Base-by-base conservation (phyloP, 495 filamentous ascomycete genomes). In the Hyaloscypha hepaticicola region DNA sequence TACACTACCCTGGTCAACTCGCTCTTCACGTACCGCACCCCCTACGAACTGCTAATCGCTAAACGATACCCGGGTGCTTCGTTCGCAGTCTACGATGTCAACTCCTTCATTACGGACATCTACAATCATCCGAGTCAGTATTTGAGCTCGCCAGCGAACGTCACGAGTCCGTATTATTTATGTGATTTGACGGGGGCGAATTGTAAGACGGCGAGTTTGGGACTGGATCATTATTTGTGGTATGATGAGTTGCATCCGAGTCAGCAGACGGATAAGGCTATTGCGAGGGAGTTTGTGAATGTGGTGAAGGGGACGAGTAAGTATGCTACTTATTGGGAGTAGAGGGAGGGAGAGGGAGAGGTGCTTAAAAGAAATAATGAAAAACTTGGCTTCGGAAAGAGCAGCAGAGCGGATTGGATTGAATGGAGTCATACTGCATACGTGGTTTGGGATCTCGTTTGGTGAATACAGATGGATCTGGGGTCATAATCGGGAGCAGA, bases 191-290 rank as follows among this genome's bases (percentile, higher is more conserved):
- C 73, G 0, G 69, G 68, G 14, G 24, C 25, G 24, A 71, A 77
- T 50, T 79, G 76, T 63, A 69, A 66, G 8, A 61, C n/a, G 27
- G 28, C 28, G 14, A 33, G 31, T 9, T 48, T 67, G 52, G 12
- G 73, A 7, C 50, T 76, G 5, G 70, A 75, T 29, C 75, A 80
- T n/a, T 80, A 74, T 63, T 49, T 80, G 63, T 84, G 78, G 78
- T 80, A 79, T 63, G 88, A 91, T 74, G 82, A 85, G 70, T 73
- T 91, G 70, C 89, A 92, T 75, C 86, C 88, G 19, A 83, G 80
- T n/a, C 77, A 84, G 71, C 80, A 83, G 75, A 79, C 83, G 8
- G 72, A 78, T 75, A 72, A 77, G 58, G 69, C 79, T 45, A 78
- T 92, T 64, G 88, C 82, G 19, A 71, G 77, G 60, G 80, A 85